Evolutionary conservation across 2,329 filamentous ascomycete species (phyloP).

Genomic region (Pseudogymnoascus verrucosus): DNA sequence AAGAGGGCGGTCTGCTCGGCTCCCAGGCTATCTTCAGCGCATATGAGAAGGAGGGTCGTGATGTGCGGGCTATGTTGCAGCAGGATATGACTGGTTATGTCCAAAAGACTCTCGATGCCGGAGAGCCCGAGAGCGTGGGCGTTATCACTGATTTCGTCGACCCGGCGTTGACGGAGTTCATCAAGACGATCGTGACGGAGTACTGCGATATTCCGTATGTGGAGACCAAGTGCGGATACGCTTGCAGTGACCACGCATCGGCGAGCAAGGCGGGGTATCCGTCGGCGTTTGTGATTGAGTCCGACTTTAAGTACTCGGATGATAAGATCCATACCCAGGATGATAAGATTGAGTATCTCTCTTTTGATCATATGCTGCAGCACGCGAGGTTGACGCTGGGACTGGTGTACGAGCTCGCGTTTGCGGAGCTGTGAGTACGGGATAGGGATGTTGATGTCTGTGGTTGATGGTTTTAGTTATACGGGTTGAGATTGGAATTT

Average conservation of each 20-base stretch:
- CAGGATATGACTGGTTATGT: slow-evolving; percentile 96
- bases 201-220: slow-evolving; percentile 87
- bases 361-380: slow-evolving; percentile 87
- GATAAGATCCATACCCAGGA: slow-evolving; percentile 63
- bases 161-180: slow-evolving; percentile 72
- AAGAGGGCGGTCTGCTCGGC: slow-evolving; percentile 80
- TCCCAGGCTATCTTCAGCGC: slow-evolving; percentile 81
- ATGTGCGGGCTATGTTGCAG: slow-evolving; percentile 94
- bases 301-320: slow-evolving; percentile 57
- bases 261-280: slow-evolving; percentile 69
- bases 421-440: slow-evolving; percentile 44
- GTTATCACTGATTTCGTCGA: slow-evolving; percentile 93
- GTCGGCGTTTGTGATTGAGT: slow-evolving; percentile 69
- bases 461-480: neutral
- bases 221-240: slow-evolving; percentile 83
- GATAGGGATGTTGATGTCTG: neutral
- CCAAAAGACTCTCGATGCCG: slow-evolving; percentile 72
- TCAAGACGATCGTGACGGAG: slow-evolving; percentile 77
- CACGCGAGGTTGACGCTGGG: slow-evolving; percentile 79
- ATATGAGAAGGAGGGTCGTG: slow-evolving; percentile 64
- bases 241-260: slow-evolving; percentile 68
- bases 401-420: slow-evolving; percentile 76
- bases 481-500: neutral
- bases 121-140: slow-evolving; percentile 75
- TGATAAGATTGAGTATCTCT: slow-evolving; percentile 62